These are phyloP conservation scores for Rhodotorula sp. DNA, from an alignment of 1,284 basidiomycete species.

Conservation along the genomic window DNA sequence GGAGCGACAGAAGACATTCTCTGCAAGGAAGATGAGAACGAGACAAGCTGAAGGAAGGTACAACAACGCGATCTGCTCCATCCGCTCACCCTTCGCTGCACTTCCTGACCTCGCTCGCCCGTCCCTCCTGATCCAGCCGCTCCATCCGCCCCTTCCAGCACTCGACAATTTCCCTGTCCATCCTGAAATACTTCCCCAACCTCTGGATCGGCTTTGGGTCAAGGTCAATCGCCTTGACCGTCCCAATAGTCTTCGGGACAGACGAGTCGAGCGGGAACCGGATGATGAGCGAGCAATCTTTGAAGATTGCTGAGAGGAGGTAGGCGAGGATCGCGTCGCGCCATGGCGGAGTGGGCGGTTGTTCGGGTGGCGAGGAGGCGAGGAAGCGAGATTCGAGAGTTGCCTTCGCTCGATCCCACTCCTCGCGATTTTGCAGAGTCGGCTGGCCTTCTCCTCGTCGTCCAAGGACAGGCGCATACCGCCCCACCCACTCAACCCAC, in stretches of 20 bases:
- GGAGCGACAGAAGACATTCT: no score
- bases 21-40: neutral
- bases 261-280: slow-evolving; percentile 43
- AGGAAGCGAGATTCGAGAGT: neutral
- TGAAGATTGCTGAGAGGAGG: slow-evolving; percentile 86
- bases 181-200: slow-evolving; percentile 66
- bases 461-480: slow-evolving; percentile 29
- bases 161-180: slow-evolving; percentile 68
- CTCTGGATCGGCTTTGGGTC: slow-evolving; percentile 74
- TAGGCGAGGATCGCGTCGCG: slow-evolving; percentile 68
- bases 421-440: neutral
- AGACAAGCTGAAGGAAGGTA: no score
- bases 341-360: slow-evolving; percentile 42
- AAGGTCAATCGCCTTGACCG: slow-evolving; percentile 75
- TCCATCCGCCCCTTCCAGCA: slow-evolving; percentile 33
- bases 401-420: neutral
- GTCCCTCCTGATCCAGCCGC: neutral
- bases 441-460: neutral
- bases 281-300: slow-evolving; percentile 88
- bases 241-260: slow-evolving; percentile 15
- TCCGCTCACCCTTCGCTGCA: neutral
- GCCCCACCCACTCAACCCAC: slow-evolving; percentile 29
- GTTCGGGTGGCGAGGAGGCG: neutral
- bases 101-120: neutral
- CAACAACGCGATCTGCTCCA: neutral